These are phyloP conservation scores for Rhizopogon vinicolor DNA, from an alignment of 768 basidiomycete species.

Conservation along the genomic window DNA sequence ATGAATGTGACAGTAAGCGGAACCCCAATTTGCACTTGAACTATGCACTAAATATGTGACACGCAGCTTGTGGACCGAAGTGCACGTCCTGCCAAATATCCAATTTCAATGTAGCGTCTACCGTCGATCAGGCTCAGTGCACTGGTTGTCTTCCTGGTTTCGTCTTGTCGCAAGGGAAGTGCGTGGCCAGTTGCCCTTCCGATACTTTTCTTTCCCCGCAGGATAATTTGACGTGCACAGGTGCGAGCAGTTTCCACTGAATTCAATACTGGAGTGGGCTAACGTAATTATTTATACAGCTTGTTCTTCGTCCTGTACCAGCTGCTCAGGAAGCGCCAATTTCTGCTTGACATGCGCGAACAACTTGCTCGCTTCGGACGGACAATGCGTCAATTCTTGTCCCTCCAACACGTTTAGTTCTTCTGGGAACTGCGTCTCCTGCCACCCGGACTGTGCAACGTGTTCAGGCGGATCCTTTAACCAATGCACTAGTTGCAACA, in stretches of 20 bases:
- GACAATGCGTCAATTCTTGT: slow-evolving; percentile 73
- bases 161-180: slow-evolving; percentile 65
- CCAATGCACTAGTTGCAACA: slow-evolving; percentile 71
- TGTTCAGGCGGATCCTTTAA: slow-evolving; percentile 78
- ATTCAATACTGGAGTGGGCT: background rate
- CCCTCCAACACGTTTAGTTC: slow-evolving; percentile 68
- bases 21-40: background rate
- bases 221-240: slow-evolving; percentile 69
- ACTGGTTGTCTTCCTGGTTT: slow-evolving; percentile 76
- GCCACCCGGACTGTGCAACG: slow-evolving; percentile 83
- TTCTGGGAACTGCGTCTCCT: slow-evolving; percentile 62
- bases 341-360: slow-evolving; percentile 74
- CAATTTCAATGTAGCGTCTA: slow-evolving; percentile 66
- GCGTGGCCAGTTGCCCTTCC: slow-evolving; percentile 65
- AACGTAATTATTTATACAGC: slow-evolving; percentile 30
- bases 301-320: slow-evolving; percentile 69
- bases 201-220: slow-evolving; percentile 69
- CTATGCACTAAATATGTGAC: background rate
- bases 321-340: slow-evolving; percentile 61
- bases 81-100: slow-evolving; percentile 77
- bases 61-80: slow-evolving; percentile 72
- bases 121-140: slow-evolving; percentile 62
- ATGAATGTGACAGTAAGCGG: slow-evolving; percentile 76
- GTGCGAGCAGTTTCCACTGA: slow-evolving; percentile 37
- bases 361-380: slow-evolving; percentile 61